These are phyloP conservation scores for Taphrina communis DNA, from an alignment of 1,139 yeast genomes.

Conservation along the genomic window DNA sequence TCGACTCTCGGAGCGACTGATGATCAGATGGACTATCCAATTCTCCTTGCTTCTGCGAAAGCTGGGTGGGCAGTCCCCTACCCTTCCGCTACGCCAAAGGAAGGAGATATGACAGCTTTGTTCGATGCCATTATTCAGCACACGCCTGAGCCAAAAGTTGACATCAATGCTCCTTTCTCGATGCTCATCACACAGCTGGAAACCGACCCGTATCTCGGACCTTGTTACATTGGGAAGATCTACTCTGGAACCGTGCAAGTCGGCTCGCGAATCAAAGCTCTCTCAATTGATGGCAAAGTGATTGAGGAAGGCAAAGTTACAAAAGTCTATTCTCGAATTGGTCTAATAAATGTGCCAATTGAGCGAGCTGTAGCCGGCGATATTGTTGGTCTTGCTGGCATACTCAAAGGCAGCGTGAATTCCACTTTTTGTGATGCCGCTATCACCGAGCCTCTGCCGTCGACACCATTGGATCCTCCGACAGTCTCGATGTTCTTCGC, in stretches of 20 bases:
- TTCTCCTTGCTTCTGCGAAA: conserved; percentile 36
- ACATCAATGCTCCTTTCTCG: conserved; percentile 27
- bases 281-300: conserved; percentile 29
- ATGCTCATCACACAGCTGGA: conserved; percentile 41
- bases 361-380: conserved; percentile 39
- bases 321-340: conserved; percentile 38
- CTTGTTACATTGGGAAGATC: conserved; percentile 37
- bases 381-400: conserved; percentile 37
- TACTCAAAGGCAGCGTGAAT: conserved; percentile 36
- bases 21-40: conserved; percentile 40
- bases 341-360: conserved; percentile 25
- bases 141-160: conserved; percentile 35
- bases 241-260: conserved; percentile 31
- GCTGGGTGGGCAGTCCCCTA: conserved; percentile 40
- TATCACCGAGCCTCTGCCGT: conserved; percentile 26
- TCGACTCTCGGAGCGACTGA: conserved; percentile 37
- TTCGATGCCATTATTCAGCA: conserved; percentile 36
- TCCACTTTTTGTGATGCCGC: conserved; percentile 32
- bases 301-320: conserved; percentile 40
- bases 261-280: conserved; percentile 33
- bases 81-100: conserved; percentile 11
- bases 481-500: conserved; percentile 40
- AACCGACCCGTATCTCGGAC: conserved; percentile 33
- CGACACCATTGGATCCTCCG: conserved; percentile 38
- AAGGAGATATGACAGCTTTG: conserved; percentile 31